Evolutionary conservation across 768 basidiomycete species (phyloP), one percentile per base, ranked within the genome.

Genomic region (Dendrothele bispora): DNA sequence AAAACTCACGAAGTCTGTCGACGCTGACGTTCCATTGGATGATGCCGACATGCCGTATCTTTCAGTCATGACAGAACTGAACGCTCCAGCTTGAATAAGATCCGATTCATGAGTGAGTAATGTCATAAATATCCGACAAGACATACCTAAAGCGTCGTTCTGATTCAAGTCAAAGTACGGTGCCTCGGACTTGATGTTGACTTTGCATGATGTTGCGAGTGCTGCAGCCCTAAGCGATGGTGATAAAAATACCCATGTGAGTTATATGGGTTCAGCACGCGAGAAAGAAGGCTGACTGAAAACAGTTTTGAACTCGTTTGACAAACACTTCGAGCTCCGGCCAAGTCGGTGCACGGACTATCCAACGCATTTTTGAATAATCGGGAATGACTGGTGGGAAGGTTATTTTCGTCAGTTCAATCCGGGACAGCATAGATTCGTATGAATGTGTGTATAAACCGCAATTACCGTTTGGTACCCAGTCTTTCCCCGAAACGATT

Each of bases 1-100:
- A 54, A 43, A 46, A 71, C 86, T 69, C 52, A 89, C 88, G 61
- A 90, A 89, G 63, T 91, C 88, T 7, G 88, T 88, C 4, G 86
- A 89, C 3, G 85, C 87, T 15, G 79, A 69, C 3, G 72, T 66
- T 8, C 58, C 65, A 35, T 44, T 49, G 5, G 57, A 49, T 5
- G 55, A 61, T 3, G 65, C 61, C 26, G 53, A 55, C 61, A 79
- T 57, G 14, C 73, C 78, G 51, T 79, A 85, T 34, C 64, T 65
- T 35, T 55, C 32, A 7, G 21, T 61, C 26, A 64, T 58, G 51
- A 77, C 73, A 18, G 75, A 67, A 46, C 74, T 71, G 43, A 74
- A 65, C 55, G 83, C 83, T 52, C 74, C 75, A 37, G 68, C 67
- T n/a, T 75, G 86, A 87, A 55, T 17, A 22, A 45, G 17, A 27